Percentiles rank a stretch among this genome's conserved stretches.
phyloP scores from a whole-genome alignment of 2,329 filamentous ascomycete genomes.

The Chalaropsis ovoidea region DNA sequence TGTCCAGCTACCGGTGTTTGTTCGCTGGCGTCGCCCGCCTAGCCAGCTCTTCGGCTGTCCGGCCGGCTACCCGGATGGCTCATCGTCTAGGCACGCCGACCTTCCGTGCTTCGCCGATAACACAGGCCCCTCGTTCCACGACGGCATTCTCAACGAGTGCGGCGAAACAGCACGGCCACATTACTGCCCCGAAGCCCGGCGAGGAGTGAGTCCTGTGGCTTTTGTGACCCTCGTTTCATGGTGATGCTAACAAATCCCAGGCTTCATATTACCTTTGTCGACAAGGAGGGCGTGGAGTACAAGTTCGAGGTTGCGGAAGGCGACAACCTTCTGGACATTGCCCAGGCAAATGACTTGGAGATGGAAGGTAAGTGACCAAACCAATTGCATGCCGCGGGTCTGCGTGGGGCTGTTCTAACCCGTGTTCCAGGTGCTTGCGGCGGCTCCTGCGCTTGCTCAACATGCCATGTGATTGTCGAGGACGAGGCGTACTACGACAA shows the following conservation, averaged over 20 bases:
- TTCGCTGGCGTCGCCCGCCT: constrained; percentile 18
- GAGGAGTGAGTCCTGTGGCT: constrained; percentile 61
- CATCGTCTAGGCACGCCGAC: background rate
- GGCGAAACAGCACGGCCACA: constrained; percentile 59
- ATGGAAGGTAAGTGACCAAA: constrained; percentile 64
- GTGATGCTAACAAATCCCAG: constrained; percentile 36
- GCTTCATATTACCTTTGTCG: constrained; percentile 81
- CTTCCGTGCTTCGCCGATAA: constrained; percentile 5
- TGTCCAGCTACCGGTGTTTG: constrained; percentile 18
- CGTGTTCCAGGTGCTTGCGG: constrained; percentile 61
- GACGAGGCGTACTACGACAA: constrained; percentile 64
- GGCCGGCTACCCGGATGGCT: constrained; percentile 28
- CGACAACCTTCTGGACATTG: constrained; percentile 90
- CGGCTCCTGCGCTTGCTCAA: constrained; percentile 85
- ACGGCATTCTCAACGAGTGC: constrained; percentile 54
- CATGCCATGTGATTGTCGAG: constrained; percentile 79
- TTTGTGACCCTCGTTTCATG: background rate
- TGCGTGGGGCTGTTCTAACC: background rate
- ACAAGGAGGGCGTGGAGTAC: constrained; percentile 71
- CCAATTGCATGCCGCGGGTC: background rate
- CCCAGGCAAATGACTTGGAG: constrained; percentile 86
- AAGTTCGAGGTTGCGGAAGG: constrained; percentile 73
- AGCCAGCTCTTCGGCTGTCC: constrained; percentile 18
- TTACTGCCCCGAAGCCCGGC: constrained; percentile 74
- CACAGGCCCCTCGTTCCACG: background rate